Base-by-base conservation (phyloP, 192 early-diverging fungal species). In the Mortierella alpina region DNA sequence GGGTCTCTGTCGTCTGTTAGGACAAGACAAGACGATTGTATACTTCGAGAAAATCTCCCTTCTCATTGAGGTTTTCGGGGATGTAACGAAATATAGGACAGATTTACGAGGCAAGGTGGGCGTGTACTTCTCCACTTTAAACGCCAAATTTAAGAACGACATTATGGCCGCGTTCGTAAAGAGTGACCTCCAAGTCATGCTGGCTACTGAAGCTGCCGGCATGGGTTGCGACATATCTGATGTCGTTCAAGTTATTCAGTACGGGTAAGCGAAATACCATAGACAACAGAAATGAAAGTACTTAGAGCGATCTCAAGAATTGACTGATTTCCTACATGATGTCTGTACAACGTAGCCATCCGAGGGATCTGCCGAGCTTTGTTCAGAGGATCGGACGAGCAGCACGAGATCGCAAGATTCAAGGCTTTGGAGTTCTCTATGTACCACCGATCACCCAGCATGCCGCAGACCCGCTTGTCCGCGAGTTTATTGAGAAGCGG, bases 221-320 rank as follows among this genome's bases (percentile, higher is more conserved):
- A 64, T 64, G 63, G 63, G 63, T 2, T 64, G 63, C 41, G 63
- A 64, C 42, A 64, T 64, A 8, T 31, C 63, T 2, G 63, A 68
- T 47, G 55, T 68, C 41, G 20, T 46, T 8, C 66, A 68, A 47
- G 66, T 68, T 58, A 58, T 68, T 58, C 66, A 68, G 13, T 68
- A 48, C 14, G 66, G 45, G 66, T 58, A 31, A 68, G 66, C 57
- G 41, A 22, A 0, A 53, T 20, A 44, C 42, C 8, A 2, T 22
- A 45, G 1, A 31, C 31, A 3, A 31, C 1, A 31, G 31, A 31
- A 31, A 31, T 31, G 31, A 1, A 31, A 31, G 31, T 31, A 31
- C 3, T 2, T 31, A 31, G 31, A 31, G 31, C 3, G 31, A 31
- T 31, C 31, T 3, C 31, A 31, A 3, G 31, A 3, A 31, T 2